These are phyloP conservation scores for Phanerochaete sordida DNA, from an alignment of 768 basidiomycete species.

Conservation along the genomic window DNA sequence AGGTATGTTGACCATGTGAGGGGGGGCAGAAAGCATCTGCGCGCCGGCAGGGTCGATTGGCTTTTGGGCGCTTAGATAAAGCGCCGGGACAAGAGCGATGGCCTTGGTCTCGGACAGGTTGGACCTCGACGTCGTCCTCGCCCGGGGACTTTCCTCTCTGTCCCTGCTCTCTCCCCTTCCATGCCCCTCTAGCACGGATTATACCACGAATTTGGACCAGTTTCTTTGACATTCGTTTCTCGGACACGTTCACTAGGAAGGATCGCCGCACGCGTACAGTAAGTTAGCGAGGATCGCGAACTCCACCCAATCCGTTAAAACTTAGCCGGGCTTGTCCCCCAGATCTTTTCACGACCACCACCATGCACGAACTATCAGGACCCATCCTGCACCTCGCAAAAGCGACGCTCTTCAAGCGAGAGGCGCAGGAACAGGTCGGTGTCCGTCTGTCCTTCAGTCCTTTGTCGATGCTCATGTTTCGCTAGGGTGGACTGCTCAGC, in stretches of 20 bases:
- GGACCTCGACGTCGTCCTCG: not conserved
- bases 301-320: not conserved
- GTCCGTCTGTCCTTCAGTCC: not conserved
- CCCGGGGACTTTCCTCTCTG: not conserved
- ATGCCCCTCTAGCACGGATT: not conserved
- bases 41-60: too few species aligned
- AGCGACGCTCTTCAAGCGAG: constrained; percentile 11
- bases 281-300: not conserved
- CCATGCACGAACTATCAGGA: constrained; percentile 14
- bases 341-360: constrained; percentile 6
- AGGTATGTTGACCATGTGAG: too few species aligned
- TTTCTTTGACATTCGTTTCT: not conserved
- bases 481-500: constrained; percentile 68
- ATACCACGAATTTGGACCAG: not conserved
- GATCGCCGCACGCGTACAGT: not conserved
- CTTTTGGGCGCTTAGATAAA: too few species aligned
- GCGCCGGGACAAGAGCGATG: not conserved
- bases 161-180: not conserved
- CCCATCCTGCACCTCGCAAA: constrained; percentile 12
- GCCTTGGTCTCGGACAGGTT: not conserved
- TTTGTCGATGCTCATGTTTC: not conserved
- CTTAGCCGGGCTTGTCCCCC: not conserved
- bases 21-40: too few species aligned
- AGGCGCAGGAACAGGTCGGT: constrained; percentile 31
- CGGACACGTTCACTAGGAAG: not conserved